Evolutionary conservation across 106 monocot genomes (phyloP).

Genomic region (Amphibolis antarctica): DNA sequence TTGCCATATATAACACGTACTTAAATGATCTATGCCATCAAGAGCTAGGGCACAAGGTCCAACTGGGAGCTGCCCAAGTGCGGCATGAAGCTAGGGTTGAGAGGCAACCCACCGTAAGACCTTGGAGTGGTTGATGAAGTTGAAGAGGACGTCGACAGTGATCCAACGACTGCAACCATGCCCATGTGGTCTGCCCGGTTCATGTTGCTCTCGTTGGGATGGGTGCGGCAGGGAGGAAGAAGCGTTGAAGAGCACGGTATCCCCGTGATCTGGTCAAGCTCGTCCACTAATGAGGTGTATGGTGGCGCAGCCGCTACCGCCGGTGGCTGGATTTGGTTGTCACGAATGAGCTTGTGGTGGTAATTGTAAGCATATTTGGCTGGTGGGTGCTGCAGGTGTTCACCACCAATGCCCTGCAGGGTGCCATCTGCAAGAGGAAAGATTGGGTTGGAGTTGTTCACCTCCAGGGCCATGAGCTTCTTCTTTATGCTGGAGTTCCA

Average conservation of each 20-base stretch:
- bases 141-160: not conserved
- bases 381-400: not conserved
- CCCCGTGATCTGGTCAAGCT: not conserved
- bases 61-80: not conserved
- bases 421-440: conserved; percentile 1
- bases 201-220: not conserved
- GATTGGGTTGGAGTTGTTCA: conserved; percentile 11
- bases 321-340: not conserved
- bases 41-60: not conserved
- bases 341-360: not conserved
- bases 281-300: not conserved
- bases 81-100: conserved; percentile 1
- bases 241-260: not conserved
- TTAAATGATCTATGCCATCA: not conserved
- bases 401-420: no score
- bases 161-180: not conserved
- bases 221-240: not conserved
- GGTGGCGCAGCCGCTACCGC: no score
- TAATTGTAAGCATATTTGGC: not conserved
- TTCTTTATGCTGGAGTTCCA: conserved; percentile 86
- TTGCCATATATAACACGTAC: not conserved
- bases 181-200: not conserved
- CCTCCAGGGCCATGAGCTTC: conserved; percentile 44
- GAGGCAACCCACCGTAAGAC: not conserved
- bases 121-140: not conserved